Base-by-base conservation (phyloP, 2,329 filamentous ascomycete genomes). In the Cladosporium sp. region DNA sequence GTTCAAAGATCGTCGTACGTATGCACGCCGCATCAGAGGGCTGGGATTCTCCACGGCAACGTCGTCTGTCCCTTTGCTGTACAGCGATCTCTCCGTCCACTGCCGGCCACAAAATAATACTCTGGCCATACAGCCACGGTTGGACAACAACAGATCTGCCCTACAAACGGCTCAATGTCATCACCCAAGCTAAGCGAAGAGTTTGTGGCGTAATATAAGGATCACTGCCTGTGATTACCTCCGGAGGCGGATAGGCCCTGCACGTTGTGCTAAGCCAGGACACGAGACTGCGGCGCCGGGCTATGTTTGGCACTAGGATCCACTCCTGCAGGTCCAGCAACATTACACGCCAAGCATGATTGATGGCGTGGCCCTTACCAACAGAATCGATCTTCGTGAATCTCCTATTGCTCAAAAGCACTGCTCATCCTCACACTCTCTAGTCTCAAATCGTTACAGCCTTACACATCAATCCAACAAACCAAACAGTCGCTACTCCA, bases 401-500 rank as follows among this genome's bases (percentile, higher is more conserved):
- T 37, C 40, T 47, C 40, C 19, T 55, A 34, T 55, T 45, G 39
- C 40, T 47, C 39, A 55, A 50, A 57, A 50, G 35, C 9, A 39
- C 8, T 50, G 9, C 54, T 37, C 32, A 13, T 24, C 20, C 45
- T 34, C 42, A 13, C 40, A 39, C 45, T 36, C 22, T 42, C 34
- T 50, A 32, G 24, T 4, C 7, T 37, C 34, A 36, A 22, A 32
- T 32, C 28, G 28, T 37, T 17, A 47, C 50, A 34, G 24, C 36
- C 24, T 44, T 35, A 53, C 52, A 36, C 34, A n/a, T 24, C 13
- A 37, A 51, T 28, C 37, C 20, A 17, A 28, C 42, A 15, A 44
- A 25, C 24, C 42, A 45, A n/a, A 52, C 56, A 53, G 45, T 58
- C 56, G 47, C 48, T 53, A 58, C 55, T 52, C 55, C n/a, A 42